Conservation (phyloP, 2,329 filamentous ascomycete genomes). For the Cordyceps cicadae region DNA sequence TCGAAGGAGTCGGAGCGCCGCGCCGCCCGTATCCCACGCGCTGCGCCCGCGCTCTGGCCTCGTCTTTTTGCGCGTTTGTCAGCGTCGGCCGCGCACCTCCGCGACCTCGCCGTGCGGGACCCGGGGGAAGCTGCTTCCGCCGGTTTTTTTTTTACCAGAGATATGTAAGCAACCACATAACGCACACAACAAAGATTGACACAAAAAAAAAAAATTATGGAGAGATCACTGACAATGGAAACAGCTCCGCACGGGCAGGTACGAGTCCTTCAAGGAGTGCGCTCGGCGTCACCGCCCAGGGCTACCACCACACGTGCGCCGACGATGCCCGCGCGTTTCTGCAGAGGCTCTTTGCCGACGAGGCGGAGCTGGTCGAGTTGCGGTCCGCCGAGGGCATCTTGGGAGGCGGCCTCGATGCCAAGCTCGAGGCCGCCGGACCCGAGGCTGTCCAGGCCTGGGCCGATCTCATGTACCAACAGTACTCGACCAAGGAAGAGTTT, state of each 20-base stretch:
- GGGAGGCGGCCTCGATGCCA: constrained; percentile 12
- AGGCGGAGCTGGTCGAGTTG: constrained; percentile 11
- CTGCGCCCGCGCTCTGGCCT: constrained; percentile 2
- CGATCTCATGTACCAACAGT: constrained; percentile 8
- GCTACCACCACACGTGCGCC: constrained; percentile 8
- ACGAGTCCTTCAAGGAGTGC: constrained; percentile 6
- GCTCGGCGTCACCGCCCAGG: background rate
- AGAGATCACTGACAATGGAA: background rate
- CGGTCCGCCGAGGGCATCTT: constrained; percentile 13
- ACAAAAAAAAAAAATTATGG: too few species aligned
- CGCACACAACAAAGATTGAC: too few species aligned
- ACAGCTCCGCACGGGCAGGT: constrained; percentile 8
- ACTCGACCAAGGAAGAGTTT: constrained; percentile 11
- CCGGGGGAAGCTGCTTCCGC: background rate
- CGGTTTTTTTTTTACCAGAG: constrained; percentile 4
- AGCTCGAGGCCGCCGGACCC: constrained; percentile 3
- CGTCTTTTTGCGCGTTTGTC: constrained; percentile 8
- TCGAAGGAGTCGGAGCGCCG: constrained; percentile 8
- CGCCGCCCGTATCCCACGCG: constrained; percentile 6
- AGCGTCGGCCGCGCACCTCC: constrained; percentile 9
- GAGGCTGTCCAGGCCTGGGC: constrained; percentile 9
- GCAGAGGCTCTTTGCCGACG: constrained; percentile 6
- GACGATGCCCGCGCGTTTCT: constrained; percentile 8
- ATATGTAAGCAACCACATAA: constrained; percentile 7
- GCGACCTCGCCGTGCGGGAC: constrained; percentile 11